Evolutionary conservation across 73 alveolate species (phyloP), one percentile per base, ranked within the genome.

Genomic region (Tetrahymena elliotti): DNA sequence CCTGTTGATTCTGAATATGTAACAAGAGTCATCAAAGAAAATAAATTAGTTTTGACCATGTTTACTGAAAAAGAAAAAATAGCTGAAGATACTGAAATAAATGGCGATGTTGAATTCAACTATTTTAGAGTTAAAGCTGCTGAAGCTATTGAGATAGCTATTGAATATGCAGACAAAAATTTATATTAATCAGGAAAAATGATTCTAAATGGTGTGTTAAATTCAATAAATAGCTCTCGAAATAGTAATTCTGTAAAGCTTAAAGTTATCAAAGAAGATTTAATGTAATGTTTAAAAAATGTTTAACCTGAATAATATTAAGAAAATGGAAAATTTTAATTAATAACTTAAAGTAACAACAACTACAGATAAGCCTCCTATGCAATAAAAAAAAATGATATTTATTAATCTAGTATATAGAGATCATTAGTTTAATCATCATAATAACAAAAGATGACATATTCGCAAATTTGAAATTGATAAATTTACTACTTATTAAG

Each of bases 61-160:
- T 83, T 41, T 22, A 95, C 94, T 83, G n/a, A 52, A 24, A 92
- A 96, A 83, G 95, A 94, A 33, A 24, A 93, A 18, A 82, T 95
- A 33, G 35, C 94, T 84, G 84, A 96, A 16, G 53, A 83, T 10
- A 2, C 88, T 34, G 96, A 94, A 40, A 52, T 93, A 24, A 96
- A 95, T 95, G 54, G 31, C 33, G 94, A 95, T 3, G 97, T 95
- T n/a, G 82, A 68, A 22, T 27, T 93, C n/a, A 36, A 95, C 38
- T 95, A 38, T 94, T 83, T 35, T 82, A 95, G 97, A 95, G 97
- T 95, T 5, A 94, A 94, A 88, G 93, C 93, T 1, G 95, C 94
- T 13, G 94, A 93, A 68, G 68, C 93, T 16, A 93, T 95, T 4
- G 93, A 95, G 18, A 83, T 94, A 22, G 97, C 97, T 6, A 83